Base-by-base conservation (phyloP, 2,329 filamentous ascomycete species). In the Rasamsonia emersonii region DNA sequence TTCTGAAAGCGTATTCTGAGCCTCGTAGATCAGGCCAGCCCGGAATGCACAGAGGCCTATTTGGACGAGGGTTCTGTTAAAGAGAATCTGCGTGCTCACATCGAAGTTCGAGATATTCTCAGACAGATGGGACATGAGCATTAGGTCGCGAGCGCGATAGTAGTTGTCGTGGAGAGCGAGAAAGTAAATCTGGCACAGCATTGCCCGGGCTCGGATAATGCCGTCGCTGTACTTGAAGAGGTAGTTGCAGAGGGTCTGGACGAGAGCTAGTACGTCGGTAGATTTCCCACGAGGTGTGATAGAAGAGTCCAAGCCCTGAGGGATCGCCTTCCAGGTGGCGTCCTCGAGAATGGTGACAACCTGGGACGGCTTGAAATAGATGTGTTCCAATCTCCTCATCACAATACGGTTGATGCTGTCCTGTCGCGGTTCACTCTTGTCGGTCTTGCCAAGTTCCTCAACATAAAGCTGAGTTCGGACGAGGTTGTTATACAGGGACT, bases 121-220 rank as follows among this genome's bases (percentile, higher is more conserved):
- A 58, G 95, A 89, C 56, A 98, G 70, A 68, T 98, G 91, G 11
- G 91, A 98, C 86, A 98, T 98, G 61, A 98, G 77, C 81, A 96
- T 93, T 82, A 98, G 89, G 62, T 98, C 93, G 46, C 91, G 84
- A 52, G 91, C 83, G 65, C 83, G 86, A 75, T 94, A 96, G 73
- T 96, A 98, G 51, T 94, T 81, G 64, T 95, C 88, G 64, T 98
- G 91, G 32, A 98, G 75, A 30, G 91, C 91, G 48, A 95, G 73
- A 78, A 94, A 94, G 71, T 98, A 98, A 42, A 98, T 91, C 65
- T 96, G 86, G 71, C 86, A 95, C 41, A 98, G 74, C 88, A 98
- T 96, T 27, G 91, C 89, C 38, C 91, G 81, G 38, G 89, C 93
- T 44, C 89, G 82, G 53, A 95, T 88, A 51, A 98, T 96, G 47